phyloP scores from a whole-genome alignment of 306 rosid species.

The Fagus sylvatica region DNA sequence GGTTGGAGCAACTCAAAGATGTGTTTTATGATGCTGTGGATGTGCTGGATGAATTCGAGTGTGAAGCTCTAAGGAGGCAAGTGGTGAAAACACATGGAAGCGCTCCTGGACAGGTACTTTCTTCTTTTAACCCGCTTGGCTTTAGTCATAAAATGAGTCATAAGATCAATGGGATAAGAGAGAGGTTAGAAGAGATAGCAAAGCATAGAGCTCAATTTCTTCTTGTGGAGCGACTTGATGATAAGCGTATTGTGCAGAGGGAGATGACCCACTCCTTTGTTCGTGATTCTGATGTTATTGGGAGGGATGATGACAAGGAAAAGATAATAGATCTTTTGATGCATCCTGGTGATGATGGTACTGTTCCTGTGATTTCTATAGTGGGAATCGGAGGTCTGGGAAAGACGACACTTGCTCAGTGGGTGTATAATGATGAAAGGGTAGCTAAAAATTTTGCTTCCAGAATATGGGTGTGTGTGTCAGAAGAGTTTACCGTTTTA shows the following conservation, averaged over 20 bases:
- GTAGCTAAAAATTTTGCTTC: neutral
- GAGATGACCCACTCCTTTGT: slow-evolving; percentile 27
- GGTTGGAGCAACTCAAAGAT: slow-evolving; percentile 8
- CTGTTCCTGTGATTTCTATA: slow-evolving; percentile 18
- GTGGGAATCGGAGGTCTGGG: slow-evolving; percentile 32
- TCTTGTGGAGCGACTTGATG: neutral
- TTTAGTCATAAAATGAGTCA: too few relatives aligned
- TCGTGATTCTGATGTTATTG: slow-evolving; percentile 33
- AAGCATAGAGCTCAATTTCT: neutral
- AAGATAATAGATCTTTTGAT: slow-evolving; percentile 17
- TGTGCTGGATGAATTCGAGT: too few relatives aligned
- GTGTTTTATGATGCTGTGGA: too few relatives aligned
- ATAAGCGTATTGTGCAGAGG: neutral
- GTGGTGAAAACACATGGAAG: too few relatives aligned
- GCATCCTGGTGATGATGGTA: neutral
- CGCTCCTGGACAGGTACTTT: too few relatives aligned
- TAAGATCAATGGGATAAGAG: neutral
- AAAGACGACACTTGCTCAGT: slow-evolving; percentile 32
- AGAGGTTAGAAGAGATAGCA: neutral
- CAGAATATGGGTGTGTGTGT: slow-evolving; percentile 25
- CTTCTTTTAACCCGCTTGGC: too few relatives aligned
- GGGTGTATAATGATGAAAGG: slow-evolving; percentile 28
- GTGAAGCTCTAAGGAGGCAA: too few relatives aligned
- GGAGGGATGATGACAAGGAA: slow-evolving; percentile 27
- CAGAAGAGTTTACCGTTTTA: slow-evolving; percentile 8